These are phyloP conservation scores for Aureoboletus auriporus DNA, from an alignment of 768 basidiomycete genomes.

Conservation along the genomic window DNA sequence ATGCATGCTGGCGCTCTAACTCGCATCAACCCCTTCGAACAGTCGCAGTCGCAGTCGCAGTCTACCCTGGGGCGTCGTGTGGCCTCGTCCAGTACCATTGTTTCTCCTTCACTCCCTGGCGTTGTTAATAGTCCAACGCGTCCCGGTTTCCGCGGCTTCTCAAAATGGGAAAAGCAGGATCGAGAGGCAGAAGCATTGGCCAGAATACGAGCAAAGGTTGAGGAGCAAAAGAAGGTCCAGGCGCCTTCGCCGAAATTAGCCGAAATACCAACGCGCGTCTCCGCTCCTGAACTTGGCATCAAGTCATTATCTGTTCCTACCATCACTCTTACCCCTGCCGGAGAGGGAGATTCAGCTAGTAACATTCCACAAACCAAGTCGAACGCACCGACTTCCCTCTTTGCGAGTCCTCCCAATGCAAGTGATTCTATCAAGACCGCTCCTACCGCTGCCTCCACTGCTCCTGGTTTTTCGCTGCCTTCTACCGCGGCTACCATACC, in stretches of 20 bases:
- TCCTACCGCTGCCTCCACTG: slow-evolving; percentile 1
- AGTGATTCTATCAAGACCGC: slow-evolving; percentile 8
- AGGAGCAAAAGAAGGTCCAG: slow-evolving; percentile 41
- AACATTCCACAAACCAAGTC: slow-evolving; percentile 13
- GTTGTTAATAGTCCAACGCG: slow-evolving; percentile 56
- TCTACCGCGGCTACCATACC: slow-evolving; percentile 17
- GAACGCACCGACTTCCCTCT: slow-evolving; percentile 14
- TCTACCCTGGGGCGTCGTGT: slow-evolving; percentile 43
- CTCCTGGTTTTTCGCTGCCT: slow-evolving; percentile 22
- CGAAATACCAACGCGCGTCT: slow-evolving; percentile 27
- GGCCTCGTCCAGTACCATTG: slow-evolving; percentile 31
- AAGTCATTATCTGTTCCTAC: slow-evolving; percentile 23
- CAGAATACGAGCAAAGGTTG: slow-evolving; percentile 55
- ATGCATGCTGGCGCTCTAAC: slow-evolving; percentile 40
- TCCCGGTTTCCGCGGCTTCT: slow-evolving; percentile 44
- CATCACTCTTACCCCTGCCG: slow-evolving; percentile 26
- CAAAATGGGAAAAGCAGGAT: slow-evolving; percentile 87
- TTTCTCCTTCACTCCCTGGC: slow-evolving; percentile 26
- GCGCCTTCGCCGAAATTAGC: slow-evolving; percentile 32
- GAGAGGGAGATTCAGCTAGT: slow-evolving; percentile 5
- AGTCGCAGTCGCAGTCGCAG: slow-evolving; percentile 23
- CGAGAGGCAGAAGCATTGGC: slow-evolving; percentile 76
- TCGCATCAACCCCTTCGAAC: slow-evolving; percentile 50
- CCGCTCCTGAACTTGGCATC: slow-evolving; percentile 19
- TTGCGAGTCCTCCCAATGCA: slow-evolving; percentile 2